Conservation (phyloP, 208 protist genomes). For the Entamoeba dispar region DNA sequence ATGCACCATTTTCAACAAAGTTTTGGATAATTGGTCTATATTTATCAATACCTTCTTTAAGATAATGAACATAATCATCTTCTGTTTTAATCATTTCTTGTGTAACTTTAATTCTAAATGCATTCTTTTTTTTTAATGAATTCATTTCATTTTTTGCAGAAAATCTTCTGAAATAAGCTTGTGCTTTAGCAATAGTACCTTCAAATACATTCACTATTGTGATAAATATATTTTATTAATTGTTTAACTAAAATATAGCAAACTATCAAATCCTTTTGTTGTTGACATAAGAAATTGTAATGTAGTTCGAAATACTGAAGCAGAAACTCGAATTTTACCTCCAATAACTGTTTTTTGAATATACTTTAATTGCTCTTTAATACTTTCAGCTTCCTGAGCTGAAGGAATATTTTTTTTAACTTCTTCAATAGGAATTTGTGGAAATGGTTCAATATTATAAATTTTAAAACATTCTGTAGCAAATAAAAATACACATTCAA, state of each 20-base stretch:
- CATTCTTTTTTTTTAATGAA: not conserved
- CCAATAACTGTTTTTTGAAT: not conserved
- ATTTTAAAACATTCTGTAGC: not conserved
- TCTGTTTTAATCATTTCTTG: not conserved
- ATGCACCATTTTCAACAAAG: not conserved
- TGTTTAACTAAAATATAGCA: not conserved
- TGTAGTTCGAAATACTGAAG: not conserved
- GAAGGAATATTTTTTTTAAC: not conserved
- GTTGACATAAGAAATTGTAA: not conserved
- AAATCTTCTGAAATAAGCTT: not conserved
- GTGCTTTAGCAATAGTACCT: not conserved
- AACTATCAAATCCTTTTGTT: not conserved
- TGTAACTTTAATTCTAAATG: not conserved
- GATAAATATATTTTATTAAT: not conserved
- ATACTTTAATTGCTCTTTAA: not conserved
- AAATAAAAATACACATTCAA: not conserved
- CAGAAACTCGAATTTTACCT: not conserved
- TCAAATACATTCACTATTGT: not conserved
- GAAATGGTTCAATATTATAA: not conserved
- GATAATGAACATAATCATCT: not conserved
- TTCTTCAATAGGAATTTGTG: not conserved
- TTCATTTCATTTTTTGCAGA: not conserved
- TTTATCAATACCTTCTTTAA: not conserved
- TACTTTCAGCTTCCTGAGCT: not conserved
- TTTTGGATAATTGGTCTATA: not conserved